Evolutionary conservation across 805 yeast genomes (phyloP), one percentile per base, ranked within the genome.

Genomic region (Naumovozyma castellii): DNA sequence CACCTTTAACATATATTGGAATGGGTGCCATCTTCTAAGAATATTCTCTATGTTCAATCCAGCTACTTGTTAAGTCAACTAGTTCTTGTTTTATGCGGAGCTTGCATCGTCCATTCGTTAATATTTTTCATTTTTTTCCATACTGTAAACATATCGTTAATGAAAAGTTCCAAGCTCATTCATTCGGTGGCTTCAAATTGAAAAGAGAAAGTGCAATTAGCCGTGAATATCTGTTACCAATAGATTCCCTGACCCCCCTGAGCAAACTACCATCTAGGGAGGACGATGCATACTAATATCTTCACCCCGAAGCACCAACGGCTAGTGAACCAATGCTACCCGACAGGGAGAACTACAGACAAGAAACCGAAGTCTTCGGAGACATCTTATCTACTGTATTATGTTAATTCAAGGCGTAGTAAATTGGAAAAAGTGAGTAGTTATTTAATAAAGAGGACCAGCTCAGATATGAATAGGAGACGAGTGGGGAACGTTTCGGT

Each of bases 301-400:
- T 75, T 76, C 51, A 68, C 71, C 34, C 84, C 95, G 2, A 88
- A 90, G 58, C 97, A 88, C 61, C 97, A 88, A 62, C 79, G 84
- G 54, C 70, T 88, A 53, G 84, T 92, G 30, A 73, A 82, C 38
- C 95, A 85, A 60, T 92, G 97, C 66, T 90, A 90, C 59, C 97
- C 95, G 4, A 75, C 92, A 2, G 96, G 97, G 2, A 72, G 86
- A 44, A 80, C 78, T 5, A 72, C 73, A 4, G 97, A 88, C 54
- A 88, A 88, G 65, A 80, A 82, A 52, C 95, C 98, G 13, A 88
- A 90, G 59, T 78, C 94, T 2, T 85, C 94, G 16, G 97, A 92
- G 59, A 71, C 94, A 35, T 81, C 94, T 43, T 86, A 87, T 56
- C 69, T 90, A 49, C 65, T 90, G 25, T 90, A 83, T 67, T 90